Percentiles rank a stretch among this genome's conserved stretches.
Conservation (phyloP, 169 alveolate genomes). For the Babesia gibsoni region DNA sequence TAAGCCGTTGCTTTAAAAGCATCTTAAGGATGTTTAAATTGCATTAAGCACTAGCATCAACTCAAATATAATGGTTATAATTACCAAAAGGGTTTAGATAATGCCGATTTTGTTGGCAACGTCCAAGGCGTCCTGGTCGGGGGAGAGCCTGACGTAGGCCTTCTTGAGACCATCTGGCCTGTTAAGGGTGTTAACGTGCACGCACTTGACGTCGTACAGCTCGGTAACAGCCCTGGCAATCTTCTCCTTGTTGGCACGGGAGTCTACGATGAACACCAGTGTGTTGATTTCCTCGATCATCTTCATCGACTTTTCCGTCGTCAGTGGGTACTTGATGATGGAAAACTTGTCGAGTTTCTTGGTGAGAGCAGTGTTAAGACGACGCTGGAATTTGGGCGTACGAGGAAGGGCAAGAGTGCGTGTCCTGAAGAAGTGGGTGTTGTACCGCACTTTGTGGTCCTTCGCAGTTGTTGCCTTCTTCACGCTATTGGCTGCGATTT, state of each 20-base stretch:
- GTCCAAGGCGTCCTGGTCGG: slow-evolving; percentile 95
- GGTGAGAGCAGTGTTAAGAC: slow-evolving; percentile 71
- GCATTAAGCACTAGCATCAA: neutral
- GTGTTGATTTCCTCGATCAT: slow-evolving; percentile 98
- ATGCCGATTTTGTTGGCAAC: slow-evolving; percentile 98
- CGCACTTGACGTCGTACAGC: slow-evolving; percentile 89
- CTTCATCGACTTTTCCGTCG: slow-evolving; percentile 97
- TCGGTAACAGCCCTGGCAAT: slow-evolving; percentile 92
- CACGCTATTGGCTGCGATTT: slow-evolving; percentile 58
- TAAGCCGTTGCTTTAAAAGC: too few species aligned
- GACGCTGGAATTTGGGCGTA: slow-evolving; percentile 85
- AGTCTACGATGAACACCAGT: slow-evolving; percentile 90
- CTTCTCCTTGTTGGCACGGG: slow-evolving; percentile 90
- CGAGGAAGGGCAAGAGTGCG: slow-evolving; percentile 84
- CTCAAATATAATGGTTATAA: too few species aligned
- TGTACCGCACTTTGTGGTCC: slow-evolving; percentile 60
- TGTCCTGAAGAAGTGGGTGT: slow-evolving; percentile 65
- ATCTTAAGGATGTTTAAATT: neutral
- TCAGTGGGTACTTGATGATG: slow-evolving; percentile 91
- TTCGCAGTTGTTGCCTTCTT: slow-evolving; percentile 58
- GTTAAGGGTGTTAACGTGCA: slow-evolving; percentile 93
- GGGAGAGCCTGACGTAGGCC: slow-evolving; percentile 95
- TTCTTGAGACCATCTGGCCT: slow-evolving; percentile 95
- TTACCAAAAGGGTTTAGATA: slow-evolving; percentile 75
- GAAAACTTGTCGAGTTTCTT: slow-evolving; percentile 87